Evolutionary conservation across 345 rosid genomes (phyloP), one percentile per base, ranked within the genome.

Genomic region (Pistacia vera): DNA sequence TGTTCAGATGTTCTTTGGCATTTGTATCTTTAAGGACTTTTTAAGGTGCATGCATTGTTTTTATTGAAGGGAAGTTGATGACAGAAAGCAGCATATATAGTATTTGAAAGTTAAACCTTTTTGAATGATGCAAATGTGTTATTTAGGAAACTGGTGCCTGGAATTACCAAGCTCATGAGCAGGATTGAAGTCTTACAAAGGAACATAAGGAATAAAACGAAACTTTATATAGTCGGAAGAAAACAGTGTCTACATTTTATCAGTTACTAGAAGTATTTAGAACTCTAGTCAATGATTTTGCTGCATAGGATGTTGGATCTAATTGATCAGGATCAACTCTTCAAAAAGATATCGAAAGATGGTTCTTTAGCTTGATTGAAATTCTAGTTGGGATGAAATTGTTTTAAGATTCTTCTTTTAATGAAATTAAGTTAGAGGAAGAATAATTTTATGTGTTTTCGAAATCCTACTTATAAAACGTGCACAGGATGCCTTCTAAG

Each of bases 161-260:
- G 98, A 90, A 83, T 80, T 48, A 84, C 93, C 17, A 91, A 81
- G 86, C 91, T 90, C 49, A 58, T 70, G 80, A 80, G 86, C 60
- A 89, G 83, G 78, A 80, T 88, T 78, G 95, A 91, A 84, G 85
- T 82, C 63, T 64, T 93, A 65, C 86, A 90, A 75, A 90, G 81
- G 83, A 85, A 78, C 82, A 14, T 88, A 57, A 90, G 94, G 98
- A 81, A 70, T 49, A 18, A 54, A 11, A 30, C 0, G 25, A 46
- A 54, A 12, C 57, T 46, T 48, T 51, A n/a, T 5, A 18, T 46
- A 30, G 17, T 8, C 52, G 63, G 60, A 35, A 28, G 4, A 38
- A 36, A n/a, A 12, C 36, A 16, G 17, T 60, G 11, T 5, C 62
- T 36, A 4, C n/a, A 16, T 11, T 13, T 54, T 2, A 14, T 54